A percentile compares a stretch with the other conserved stretches of the same genome.
These are phyloP conservation scores for Castanopsis chinensis DNA, from an alignment of 306 rosid genomes.

Conservation along the genomic window DNA sequence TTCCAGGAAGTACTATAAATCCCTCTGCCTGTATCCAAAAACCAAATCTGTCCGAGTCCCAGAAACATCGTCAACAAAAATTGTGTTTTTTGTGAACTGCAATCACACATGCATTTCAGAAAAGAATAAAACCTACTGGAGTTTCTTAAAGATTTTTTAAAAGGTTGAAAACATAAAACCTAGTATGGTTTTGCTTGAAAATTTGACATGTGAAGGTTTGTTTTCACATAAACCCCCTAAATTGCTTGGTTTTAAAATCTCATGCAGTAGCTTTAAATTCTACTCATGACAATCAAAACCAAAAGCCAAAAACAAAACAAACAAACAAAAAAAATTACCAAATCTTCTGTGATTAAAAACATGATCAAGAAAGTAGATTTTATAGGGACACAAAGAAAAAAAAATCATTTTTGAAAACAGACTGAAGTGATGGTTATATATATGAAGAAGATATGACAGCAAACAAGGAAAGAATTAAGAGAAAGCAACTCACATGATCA, in stretches of 20 bases:
- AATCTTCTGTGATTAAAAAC: background rate
- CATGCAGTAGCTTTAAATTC: no score
- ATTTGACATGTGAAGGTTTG: background rate
- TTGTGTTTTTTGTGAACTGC: background rate
- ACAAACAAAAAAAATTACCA: background rate
- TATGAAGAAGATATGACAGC: background rate
- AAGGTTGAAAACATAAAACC: background rate
- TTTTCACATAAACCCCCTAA: background rate
- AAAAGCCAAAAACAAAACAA: background rate
- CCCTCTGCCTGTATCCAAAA: background rate
- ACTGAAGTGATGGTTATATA: no score
- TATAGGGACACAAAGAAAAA: background rate
- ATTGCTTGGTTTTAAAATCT: background rate
- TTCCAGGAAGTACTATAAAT: background rate
- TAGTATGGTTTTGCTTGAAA: background rate
- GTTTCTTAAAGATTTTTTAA: background rate
- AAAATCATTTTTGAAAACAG: no score
- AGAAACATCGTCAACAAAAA: conserved; percentile 8
- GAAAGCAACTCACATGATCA: background rate
- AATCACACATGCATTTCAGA: background rate
- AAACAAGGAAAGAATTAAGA: background rate
- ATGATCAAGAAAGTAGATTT: background rate
- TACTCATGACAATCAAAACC: no score
- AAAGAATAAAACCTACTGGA: background rate
- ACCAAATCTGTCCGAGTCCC: background rate